Conservation (phyloP, 495 filamentous ascomycete species). For the Penicillium parvum region DNA sequence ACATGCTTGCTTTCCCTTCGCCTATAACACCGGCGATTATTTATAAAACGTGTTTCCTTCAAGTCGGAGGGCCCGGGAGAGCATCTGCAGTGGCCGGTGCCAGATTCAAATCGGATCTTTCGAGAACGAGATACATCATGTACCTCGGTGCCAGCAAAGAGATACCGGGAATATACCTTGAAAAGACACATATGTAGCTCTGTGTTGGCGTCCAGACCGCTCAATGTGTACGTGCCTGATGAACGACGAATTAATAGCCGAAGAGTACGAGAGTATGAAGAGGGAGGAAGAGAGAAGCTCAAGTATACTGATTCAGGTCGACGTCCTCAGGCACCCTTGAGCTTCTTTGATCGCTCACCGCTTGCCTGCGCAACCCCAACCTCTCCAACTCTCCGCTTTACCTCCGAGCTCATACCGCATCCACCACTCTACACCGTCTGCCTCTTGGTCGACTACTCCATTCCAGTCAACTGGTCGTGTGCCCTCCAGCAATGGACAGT, state of each 20-base stretch:
- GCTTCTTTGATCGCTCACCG: slow-evolving; percentile 10
- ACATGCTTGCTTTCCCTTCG: slow-evolving; percentile 5
- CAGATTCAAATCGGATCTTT: slow-evolving; percentile 12
- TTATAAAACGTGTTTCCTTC: neutral
- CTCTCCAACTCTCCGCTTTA: slow-evolving; percentile 7
- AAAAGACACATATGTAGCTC: no score
- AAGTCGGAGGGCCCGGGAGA: slow-evolving; percentile 11
- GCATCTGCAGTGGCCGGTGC: slow-evolving; percentile 11
- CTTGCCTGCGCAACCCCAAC: slow-evolving; percentile 19
- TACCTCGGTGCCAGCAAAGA: no score
- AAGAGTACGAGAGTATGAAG: no score
- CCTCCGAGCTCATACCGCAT: neutral
- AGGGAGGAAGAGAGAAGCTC: no score
- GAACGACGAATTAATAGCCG: no score
- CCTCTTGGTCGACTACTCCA: slow-evolving; percentile 6
- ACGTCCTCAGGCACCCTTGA: neutral
- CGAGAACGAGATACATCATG: no score
- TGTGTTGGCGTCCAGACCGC: slow-evolving; percentile 18
- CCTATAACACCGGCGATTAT: no score
- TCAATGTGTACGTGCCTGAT: slow-evolving; percentile 5
- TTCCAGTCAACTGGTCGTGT: slow-evolving; percentile 28
- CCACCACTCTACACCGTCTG: neutral
- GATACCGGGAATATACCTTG: no score
- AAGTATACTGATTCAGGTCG: no score
- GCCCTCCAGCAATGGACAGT: slow-evolving; percentile 24